Conservation (phyloP, 768 basidiomycete genomes). For the Pleurotus cornucopiae region DNA sequence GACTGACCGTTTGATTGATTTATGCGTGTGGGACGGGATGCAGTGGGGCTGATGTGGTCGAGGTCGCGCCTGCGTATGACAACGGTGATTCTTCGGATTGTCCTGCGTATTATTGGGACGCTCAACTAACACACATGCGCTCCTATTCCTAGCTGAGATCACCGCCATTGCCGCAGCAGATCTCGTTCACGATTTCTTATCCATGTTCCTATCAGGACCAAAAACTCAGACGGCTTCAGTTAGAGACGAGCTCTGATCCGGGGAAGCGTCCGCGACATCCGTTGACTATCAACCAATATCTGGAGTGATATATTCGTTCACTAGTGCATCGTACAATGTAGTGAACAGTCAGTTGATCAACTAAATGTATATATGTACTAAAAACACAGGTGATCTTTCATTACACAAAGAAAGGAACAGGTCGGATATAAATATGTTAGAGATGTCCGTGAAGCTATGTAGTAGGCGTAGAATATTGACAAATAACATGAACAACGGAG, state of each 20-base stretch:
- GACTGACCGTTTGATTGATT: background rate
- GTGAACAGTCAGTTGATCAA: background rate
- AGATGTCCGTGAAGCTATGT: slow-evolving; percentile 1
- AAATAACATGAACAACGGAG: background rate
- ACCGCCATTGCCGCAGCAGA: slow-evolving; percentile 68
- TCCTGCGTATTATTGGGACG: background rate
- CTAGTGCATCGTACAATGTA: background rate
- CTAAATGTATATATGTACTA: background rate
- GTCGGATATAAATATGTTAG: slow-evolving; percentile 4
- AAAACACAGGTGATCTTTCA: background rate
- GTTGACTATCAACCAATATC: background rate
- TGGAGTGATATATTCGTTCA: too few relatives aligned
- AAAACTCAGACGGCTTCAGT: slow-evolving; percentile 14
- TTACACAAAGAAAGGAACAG: slow-evolving; percentile 2
- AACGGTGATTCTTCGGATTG: slow-evolving; percentile 35
- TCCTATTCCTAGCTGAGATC: slow-evolving; percentile 46
- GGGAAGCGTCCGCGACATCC: background rate
- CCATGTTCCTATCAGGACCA: slow-evolving; percentile 47
- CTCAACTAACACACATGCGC: slow-evolving; percentile 1
- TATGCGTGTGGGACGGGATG: too few relatives aligned
- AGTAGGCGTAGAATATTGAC: background rate
- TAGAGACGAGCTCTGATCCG: slow-evolving; percentile 22
- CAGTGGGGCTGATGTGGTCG: slow-evolving; percentile 70
- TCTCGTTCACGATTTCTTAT: slow-evolving; percentile 65
- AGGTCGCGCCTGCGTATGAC: slow-evolving; percentile 74